phyloP scores from a whole-genome alignment of 345 rosid species.

The Citrus maxima region DNA sequence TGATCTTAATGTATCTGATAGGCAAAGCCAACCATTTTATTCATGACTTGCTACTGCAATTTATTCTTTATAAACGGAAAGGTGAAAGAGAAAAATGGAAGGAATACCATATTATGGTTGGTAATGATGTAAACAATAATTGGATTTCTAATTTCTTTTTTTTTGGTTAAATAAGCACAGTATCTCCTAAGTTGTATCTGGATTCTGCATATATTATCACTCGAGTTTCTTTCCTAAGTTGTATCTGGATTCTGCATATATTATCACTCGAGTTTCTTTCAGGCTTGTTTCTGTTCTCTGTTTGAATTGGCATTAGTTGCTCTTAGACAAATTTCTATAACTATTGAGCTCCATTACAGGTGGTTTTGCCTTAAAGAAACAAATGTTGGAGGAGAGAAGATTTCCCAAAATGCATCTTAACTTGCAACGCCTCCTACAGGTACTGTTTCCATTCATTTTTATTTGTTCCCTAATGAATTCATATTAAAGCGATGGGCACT shows the following conservation, averaged over 20 bases:
- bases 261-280: neutral
- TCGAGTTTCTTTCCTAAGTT: neutral
- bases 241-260: neutral
- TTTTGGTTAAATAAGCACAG: neutral
- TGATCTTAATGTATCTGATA: neutral
- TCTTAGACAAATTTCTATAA: neutral
- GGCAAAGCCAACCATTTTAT: neutral
- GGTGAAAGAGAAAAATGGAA: neutral
- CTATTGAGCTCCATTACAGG: conserved; percentile 41
- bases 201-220: neutral
- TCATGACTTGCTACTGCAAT: neutral
- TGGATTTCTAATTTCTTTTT: neutral
- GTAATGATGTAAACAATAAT: neutral
- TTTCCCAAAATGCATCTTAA: conserved; percentile 93
- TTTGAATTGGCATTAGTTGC: neutral
- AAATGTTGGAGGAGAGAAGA: conserved; percentile 88
- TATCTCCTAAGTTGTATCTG: neutral
- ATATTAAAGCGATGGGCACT: neutral
- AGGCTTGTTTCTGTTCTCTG: neutral
- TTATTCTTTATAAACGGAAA: neutral
- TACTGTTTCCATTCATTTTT: conserved; percentile 20
- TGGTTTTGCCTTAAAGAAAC: conserved; percentile 81
- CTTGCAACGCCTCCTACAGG: conserved; percentile 94
- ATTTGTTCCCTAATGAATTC: neutral
- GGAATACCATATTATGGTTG: neutral